These are phyloP conservation scores for Penicillium soppii DNA, from an alignment of 495 filamentous ascomycete genomes.

Conservation along the genomic window DNA sequence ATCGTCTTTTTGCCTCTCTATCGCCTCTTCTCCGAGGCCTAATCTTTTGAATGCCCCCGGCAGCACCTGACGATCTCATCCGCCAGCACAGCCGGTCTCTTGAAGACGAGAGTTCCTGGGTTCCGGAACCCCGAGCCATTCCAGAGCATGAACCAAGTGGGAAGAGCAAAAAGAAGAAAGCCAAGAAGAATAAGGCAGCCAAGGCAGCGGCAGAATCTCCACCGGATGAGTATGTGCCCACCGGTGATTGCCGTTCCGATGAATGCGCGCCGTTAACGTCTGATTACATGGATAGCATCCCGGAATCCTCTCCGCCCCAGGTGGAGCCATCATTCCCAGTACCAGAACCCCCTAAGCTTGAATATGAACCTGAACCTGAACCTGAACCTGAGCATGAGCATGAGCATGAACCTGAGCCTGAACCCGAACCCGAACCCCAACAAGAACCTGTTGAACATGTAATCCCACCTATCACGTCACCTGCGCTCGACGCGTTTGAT, in stretches of 20 bases:
- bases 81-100: conserved; percentile 43
- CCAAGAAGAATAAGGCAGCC: conserved; percentile 39
- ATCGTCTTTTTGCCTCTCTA: conserved; percentile 8
- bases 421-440: neutral
- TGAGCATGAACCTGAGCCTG: neutral
- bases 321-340: conserved; percentile 39
- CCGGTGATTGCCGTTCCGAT: conserved; percentile 4
- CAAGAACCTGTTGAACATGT: conserved; percentile 16
- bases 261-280: conserved; percentile 4
- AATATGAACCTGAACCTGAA: neutral
- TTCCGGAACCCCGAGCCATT: conserved; percentile 24
- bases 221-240: conserved; percentile 42
- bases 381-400: neutral
- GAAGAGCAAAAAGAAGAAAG: conserved; percentile 49
- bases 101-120: conserved; percentile 35
- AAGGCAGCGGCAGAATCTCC: conserved; percentile 36
- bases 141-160: conserved; percentile 43
- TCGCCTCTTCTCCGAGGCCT: conserved; percentile 35
- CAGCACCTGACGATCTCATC: conserved; percentile 46
- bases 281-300: conserved; percentile 18
- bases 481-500: conserved; percentile 43
- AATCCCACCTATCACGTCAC: conserved; percentile 37
- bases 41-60: conserved; percentile 47
- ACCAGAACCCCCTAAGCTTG: neutral
- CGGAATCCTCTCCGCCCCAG: conserved; percentile 27